Evolutionary conservation across 2,329 filamentous ascomycete species (phyloP), one percentile per base, ranked within the genome.

Genomic region (Cytospora schulzeri): DNA sequence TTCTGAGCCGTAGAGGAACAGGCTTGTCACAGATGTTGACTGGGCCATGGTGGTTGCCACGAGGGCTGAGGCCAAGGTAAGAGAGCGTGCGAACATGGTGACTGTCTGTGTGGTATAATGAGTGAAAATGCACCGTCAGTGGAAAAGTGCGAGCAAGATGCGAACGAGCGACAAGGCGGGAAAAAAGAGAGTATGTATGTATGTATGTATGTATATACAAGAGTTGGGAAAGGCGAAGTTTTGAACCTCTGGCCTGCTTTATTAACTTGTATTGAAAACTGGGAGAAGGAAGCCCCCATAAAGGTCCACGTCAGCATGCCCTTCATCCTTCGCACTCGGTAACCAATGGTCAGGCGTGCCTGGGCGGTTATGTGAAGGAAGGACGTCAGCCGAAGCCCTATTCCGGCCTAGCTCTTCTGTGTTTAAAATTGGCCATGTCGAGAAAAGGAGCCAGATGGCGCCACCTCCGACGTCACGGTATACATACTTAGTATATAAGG

Each of bases 1-100:
- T 26, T 67, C 65, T 24, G 24, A 57, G 59, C 62, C 65, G 26
- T 67, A 65, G 22, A 67, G 65, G 22, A 59, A 62, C 24, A 67
- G 22, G 55, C 65, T 67, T 9, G 62, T 65, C 22, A 67, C 58
- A 8, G 65, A 62, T 2, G 62, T 67, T 24, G 65, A 61, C 53
- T 67, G 65, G 7, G 65, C 62, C 24, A 45, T 33, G 3, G 62
- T 29, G 29, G 41, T 45, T 8, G 54, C 62, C 41, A 26, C 58
- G 26, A 67, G 41, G n/a, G 58, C 59, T 7, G 56, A 35, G 12
- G 56, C 50, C 19, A 55, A 15, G 22, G 38, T 26, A 28, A 67
- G 24, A 2, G 45, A 56, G 24, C 53, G 62, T n/a, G 63, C 17
- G 14, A 35, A 48, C 59, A 62, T 62, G 41, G 3, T 62, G 15